Evolutionary conservation across 768 basidiomycete genomes (phyloP).

Genomic region (Tricholoma flavovirens): DNA sequence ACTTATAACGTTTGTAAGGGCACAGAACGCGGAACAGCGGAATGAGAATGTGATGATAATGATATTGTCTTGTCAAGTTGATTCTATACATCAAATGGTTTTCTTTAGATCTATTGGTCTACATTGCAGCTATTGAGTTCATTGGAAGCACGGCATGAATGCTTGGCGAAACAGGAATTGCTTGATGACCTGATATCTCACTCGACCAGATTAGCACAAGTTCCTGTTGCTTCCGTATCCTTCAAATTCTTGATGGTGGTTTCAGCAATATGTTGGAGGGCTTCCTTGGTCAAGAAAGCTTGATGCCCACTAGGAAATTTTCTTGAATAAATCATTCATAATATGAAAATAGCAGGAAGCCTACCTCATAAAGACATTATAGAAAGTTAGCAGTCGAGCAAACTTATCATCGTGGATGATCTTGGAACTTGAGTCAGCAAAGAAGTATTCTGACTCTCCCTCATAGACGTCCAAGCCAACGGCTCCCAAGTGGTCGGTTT

Average conservation of each 20-base stretch:
- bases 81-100: background rate
- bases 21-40: too few species aligned
- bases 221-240: constrained; percentile 27
- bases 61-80: too few species aligned
- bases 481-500: constrained; percentile 34
- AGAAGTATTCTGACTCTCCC: constrained; percentile 36
- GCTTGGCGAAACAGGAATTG: background rate
- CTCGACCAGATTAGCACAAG: constrained; percentile 21
- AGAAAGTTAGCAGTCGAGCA: constrained; percentile 39
- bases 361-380: constrained; percentile 42
- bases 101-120: background rate
- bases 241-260: constrained; percentile 33
- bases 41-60: too few species aligned
- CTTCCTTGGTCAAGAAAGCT: constrained; percentile 37
- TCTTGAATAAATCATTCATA: background rate
- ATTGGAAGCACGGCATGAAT: background rate
- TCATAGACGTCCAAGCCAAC: constrained; percentile 42
- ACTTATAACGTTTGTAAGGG: too few species aligned
- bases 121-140: background rate
- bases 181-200: background rate
- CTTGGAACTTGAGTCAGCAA: constrained; percentile 36
- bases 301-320: constrained; percentile 31
- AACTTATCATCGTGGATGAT: constrained; percentile 41
- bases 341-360: background rate
- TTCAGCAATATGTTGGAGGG: constrained; percentile 33